phyloP scores from a whole-genome alignment of 2,329 filamentous ascomycete genomes.

The Talaromyces pinophilus region DNA sequence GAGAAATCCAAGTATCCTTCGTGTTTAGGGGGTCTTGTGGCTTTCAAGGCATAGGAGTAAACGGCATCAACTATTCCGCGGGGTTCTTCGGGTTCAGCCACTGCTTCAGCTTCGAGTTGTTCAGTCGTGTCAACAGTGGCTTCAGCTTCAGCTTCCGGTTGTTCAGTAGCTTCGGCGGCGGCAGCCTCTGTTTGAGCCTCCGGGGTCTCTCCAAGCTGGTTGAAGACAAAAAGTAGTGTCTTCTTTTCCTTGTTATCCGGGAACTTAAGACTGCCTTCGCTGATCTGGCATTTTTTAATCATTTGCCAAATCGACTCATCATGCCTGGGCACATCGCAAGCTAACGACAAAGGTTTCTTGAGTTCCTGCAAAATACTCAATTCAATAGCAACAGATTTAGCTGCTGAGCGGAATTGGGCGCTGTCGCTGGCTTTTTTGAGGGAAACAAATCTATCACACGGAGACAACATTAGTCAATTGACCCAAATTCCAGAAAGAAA shows the following conservation, averaged over 20 bases:
- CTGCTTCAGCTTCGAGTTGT: not conserved
- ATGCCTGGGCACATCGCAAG: conserved; percentile 38
- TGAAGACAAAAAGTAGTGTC: conserved; percentile 39
- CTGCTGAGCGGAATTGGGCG: conserved; percentile 43
- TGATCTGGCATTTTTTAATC: conserved; percentile 37
- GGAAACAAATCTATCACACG: conserved; percentile 37
- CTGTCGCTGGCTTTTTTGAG: conserved; percentile 38
- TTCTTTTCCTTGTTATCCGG: conserved; percentile 35
- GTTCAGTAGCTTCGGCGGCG: not conserved
- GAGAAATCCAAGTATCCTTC: conserved; percentile 60
- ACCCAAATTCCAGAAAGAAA: not conserved
- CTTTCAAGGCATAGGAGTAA: conserved; percentile 4
- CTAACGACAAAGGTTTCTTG: conserved; percentile 39
- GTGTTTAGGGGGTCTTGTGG: conserved; percentile 32
- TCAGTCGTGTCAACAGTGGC: not conserved
- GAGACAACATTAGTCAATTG: not conserved
- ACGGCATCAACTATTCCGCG: not conserved
- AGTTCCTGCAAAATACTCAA: conserved; percentile 52
- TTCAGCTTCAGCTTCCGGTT: not conserved
- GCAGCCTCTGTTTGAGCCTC: conserved; percentile 16
- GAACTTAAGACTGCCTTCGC: conserved; percentile 35
- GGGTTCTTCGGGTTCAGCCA: not conserved
- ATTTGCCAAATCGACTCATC: conserved; percentile 35
- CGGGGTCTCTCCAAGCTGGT: conserved; percentile 34
- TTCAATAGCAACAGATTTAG: conserved; percentile 61